A percentile compares a stretch with the other conserved stretches of the same genome.
phyloP scores from a whole-genome alignment of 1,139 yeast genomes.

The Zygoascus meyerae region DNA sequence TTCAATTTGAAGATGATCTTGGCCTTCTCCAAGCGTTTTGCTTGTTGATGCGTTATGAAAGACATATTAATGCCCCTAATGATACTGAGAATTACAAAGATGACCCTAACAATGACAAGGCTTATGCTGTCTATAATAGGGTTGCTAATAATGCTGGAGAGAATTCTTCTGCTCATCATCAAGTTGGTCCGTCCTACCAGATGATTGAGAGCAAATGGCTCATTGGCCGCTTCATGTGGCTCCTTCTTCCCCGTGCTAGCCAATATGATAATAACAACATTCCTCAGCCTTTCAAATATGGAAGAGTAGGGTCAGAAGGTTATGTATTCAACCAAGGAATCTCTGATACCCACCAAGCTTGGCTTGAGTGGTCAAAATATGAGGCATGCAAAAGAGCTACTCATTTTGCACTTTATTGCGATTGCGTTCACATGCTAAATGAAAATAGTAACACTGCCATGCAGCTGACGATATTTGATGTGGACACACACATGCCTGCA shows the following conservation, averaged over 20 bases:
- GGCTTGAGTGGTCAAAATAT: slow-evolving; percentile 33
- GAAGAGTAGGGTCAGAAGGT: slow-evolving; percentile 19
- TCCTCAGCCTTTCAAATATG: slow-evolving; percentile 15
- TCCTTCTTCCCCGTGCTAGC: slow-evolving; percentile 16
- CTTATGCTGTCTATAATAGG: neutral
- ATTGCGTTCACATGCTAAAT: slow-evolving; percentile 21
- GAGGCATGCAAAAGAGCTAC: slow-evolving; percentile 30
- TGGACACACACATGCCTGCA: slow-evolving; percentile 31
- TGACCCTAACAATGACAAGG: slow-evolving; percentile 5
- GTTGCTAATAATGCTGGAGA: neutral
- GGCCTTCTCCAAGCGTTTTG: slow-evolving; percentile 28
- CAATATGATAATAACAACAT: slow-evolving; percentile 5
- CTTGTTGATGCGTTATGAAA: slow-evolving; percentile 26
- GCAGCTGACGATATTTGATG: slow-evolving; percentile 25
- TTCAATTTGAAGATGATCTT: slow-evolving; percentile 15
- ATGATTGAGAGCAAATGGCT: slow-evolving; percentile 20
- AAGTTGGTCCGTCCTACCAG: neutral
- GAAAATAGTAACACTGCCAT: slow-evolving; percentile 15
- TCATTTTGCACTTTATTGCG: slow-evolving; percentile 27
- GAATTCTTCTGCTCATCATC: neutral
- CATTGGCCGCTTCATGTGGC: slow-evolving; percentile 19
- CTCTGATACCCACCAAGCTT: slow-evolving; percentile 15
- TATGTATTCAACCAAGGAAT: slow-evolving; percentile 20
- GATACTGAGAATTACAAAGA: slow-evolving; percentile 9
- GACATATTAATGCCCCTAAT: slow-evolving; percentile 17